Evolutionary conservation across 768 basidiomycete species (phyloP).

Genomic region (Suillus subaureus): DNA sequence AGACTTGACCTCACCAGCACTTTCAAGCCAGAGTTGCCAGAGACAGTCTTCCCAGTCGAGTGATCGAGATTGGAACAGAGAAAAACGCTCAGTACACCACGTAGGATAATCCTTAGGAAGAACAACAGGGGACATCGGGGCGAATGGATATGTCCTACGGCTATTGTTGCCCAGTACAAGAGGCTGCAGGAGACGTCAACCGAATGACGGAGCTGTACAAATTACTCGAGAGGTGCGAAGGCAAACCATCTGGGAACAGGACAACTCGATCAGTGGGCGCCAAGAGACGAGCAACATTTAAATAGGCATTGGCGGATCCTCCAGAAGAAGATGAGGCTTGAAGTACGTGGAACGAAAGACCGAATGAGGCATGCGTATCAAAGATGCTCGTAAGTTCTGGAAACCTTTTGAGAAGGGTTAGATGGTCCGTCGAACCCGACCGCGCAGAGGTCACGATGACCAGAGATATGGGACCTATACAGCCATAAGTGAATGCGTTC

Average conservation of each 20-base stretch:
- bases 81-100: constrained; percentile 67
- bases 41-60: constrained; percentile 67
- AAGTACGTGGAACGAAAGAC: constrained; percentile 47
- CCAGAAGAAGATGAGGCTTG: constrained; percentile 40
- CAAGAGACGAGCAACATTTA: constrained; percentile 67
- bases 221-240: constrained; percentile 24
- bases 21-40: constrained; percentile 65
- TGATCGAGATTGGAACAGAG: constrained; percentile 44
- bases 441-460: constrained; percentile 43
- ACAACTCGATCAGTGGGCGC: constrained; percentile 49
- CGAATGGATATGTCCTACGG: constrained; percentile 40
- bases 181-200: constrained; percentile 18
- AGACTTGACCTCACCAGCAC: constrained; percentile 41
- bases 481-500: background rate
- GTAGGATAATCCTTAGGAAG: constrained; percentile 44
- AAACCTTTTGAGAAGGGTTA: constrained; percentile 18
- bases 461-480: constrained; percentile 51
- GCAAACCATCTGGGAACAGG: constrained; percentile 53
- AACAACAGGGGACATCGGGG: constrained; percentile 47
- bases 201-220: constrained; percentile 17
- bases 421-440: constrained; percentile 28
- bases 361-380: constrained; percentile 24
- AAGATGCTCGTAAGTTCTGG: constrained; percentile 14
- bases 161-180: constrained; percentile 32
- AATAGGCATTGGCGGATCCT: constrained; percentile 50